Evolutionary conservation across 2,329 filamentous ascomycete genomes (phyloP).

Genomic region (Colletotrichum agaves): DNA sequence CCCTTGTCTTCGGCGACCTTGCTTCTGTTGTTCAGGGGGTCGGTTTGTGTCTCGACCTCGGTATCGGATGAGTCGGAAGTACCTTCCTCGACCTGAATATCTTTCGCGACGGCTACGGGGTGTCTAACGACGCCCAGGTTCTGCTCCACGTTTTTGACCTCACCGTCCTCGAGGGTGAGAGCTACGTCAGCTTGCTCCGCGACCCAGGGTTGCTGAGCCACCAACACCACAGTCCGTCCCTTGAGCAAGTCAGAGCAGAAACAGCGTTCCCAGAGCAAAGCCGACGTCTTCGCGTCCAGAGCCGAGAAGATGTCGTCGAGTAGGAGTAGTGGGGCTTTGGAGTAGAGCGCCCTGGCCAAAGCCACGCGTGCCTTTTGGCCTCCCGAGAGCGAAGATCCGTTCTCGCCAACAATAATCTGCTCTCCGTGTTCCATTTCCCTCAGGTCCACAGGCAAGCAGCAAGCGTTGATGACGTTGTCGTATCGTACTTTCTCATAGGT

Average conservation of each 20-base stretch:
- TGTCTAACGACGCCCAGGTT: conserved; percentile 58
- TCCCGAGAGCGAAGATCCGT: conserved; percentile 65
- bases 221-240: conserved; percentile 65
- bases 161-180: conserved; percentile 58
- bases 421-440: conserved; percentile 62
- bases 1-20: conserved; percentile 51
- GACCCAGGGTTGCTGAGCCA: conserved; percentile 67
- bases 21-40: conserved; percentile 44
- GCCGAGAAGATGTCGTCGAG: conserved; percentile 71
- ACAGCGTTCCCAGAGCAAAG: conserved; percentile 65
- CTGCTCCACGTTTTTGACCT: conserved; percentile 52
- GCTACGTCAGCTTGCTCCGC: conserved; percentile 61
- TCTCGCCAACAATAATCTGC: conserved; percentile 63
- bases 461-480: conserved; percentile 64
- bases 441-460: conserved; percentile 62
- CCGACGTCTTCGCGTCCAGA: conserved; percentile 67
- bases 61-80: conserved; percentile 41
- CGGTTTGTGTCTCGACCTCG: conserved; percentile 44
- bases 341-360: conserved; percentile 67
- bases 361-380: conserved; percentile 68
- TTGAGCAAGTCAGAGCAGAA: conserved; percentile 66
- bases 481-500: conserved; percentile 64
- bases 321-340: conserved; percentile 63
- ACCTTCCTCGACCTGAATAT: conserved; percentile 49
- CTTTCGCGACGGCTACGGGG: conserved; percentile 55